A percentile compares a stretch with the other conserved stretches of the same genome.
phyloP scores from a whole-genome alignment of 768 basidiomycete species.

The Tulasnella sp. region DNA sequence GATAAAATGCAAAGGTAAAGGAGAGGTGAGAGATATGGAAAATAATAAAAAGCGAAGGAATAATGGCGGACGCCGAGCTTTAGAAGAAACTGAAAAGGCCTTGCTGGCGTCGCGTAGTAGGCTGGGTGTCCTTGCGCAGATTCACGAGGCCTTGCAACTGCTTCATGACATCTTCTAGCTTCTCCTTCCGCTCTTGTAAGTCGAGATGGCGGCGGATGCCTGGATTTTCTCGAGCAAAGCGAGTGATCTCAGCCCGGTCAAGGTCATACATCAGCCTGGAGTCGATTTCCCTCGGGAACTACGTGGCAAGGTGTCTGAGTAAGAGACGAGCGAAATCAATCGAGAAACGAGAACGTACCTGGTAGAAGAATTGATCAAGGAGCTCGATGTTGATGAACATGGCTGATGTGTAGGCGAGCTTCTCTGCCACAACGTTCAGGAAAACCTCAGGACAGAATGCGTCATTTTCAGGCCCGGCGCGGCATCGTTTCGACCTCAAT shows the following conservation, averaged over 20 bases:
- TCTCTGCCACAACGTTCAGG: constrained; percentile 93
- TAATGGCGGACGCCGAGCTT: background rate
- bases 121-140: constrained; percentile 76
- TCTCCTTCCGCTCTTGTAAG: constrained; percentile 94
- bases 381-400: constrained; percentile 99
- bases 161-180: constrained; percentile 96
- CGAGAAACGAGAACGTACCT: constrained; percentile 49
- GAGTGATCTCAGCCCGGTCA: constrained; percentile 82
- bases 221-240: constrained; percentile 95
- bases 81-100: constrained; percentile 75
- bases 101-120: constrained; percentile 65
- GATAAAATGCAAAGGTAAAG: constrained; percentile 24
- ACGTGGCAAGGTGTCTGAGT: constrained; percentile 8
- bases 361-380: constrained; percentile 97
- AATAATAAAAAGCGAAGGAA: background rate
- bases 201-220: constrained; percentile 82
- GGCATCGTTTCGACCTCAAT: constrained; percentile 85
- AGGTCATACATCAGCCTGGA: constrained; percentile 87
- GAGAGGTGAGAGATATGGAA: background rate
- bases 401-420: constrained; percentile 89
- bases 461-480: constrained; percentile 80
- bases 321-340: background rate
- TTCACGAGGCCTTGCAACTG: constrained; percentile 89
- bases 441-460: constrained; percentile 95
- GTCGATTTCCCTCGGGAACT: constrained; percentile 99